These are phyloP conservation scores for Lizanozyma gosingica DNA, from an alignment of 1,139 yeast genomes.

Conservation along the genomic window DNA sequence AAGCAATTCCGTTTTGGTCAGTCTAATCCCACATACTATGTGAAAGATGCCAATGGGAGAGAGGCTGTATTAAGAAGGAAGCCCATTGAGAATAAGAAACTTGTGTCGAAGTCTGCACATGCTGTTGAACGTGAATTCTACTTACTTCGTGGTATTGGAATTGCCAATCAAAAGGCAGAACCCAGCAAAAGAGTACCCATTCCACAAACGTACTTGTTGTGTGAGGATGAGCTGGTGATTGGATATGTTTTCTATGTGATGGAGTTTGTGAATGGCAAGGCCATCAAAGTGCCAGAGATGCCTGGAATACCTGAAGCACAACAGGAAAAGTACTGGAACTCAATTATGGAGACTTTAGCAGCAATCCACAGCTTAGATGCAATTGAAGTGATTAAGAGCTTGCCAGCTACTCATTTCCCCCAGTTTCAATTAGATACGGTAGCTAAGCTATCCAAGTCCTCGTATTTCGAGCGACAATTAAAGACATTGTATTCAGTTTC, in stretches of 20 bases:
- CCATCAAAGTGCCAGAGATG: constrained; percentile 49
- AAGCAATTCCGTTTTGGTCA: constrained; percentile 60
- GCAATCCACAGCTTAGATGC: constrained; percentile 48
- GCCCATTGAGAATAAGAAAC: constrained; percentile 45
- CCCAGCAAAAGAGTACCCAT: constrained; percentile 33
- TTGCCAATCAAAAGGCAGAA: constrained; percentile 19
- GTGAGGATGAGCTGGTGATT: constrained; percentile 43
- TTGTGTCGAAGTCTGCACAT: constrained; percentile 55
- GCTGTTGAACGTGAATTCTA: constrained; percentile 58
- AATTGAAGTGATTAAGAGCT: constrained; percentile 28
- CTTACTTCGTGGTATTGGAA: constrained; percentile 39
- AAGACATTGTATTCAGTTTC: constrained; percentile 41
- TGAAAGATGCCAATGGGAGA: constrained; percentile 32
- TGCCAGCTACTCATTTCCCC: constrained; percentile 41
- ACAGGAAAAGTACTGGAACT: constrained; percentile 32
- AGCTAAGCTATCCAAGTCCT: constrained; percentile 13
- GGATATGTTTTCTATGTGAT: constrained; percentile 51
- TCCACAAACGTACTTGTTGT: constrained; percentile 37
- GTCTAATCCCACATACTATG: constrained; percentile 55
- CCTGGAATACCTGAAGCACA: constrained; percentile 23
- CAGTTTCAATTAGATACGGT: constrained; percentile 27
- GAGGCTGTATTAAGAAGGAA: constrained; percentile 50
- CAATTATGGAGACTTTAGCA: constrained; percentile 43
- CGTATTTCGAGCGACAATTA: constrained; percentile 50
- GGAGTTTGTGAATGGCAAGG: constrained; percentile 54